A percentile compares a stretch with the other conserved stretches of the same genome.
These are phyloP conservation scores for Lolium rigidum DNA, from an alignment of 176 grass and related monocot genomes.

Conservation along the genomic window DNA sequence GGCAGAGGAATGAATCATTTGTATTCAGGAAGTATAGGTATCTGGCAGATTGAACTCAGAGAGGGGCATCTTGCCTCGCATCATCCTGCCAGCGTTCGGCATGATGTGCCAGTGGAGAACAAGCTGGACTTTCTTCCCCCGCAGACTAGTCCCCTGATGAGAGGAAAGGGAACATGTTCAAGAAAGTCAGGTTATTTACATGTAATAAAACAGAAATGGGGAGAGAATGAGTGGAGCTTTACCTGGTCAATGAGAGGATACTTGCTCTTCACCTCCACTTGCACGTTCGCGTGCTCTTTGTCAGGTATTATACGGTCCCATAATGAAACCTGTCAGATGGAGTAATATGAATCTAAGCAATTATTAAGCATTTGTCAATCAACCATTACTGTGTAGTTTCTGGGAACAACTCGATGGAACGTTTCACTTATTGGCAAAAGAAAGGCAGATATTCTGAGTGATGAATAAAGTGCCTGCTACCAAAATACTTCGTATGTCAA, in stretches of 20 bases:
- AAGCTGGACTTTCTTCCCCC: constrained; percentile 47
- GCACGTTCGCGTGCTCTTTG: constrained; percentile 52
- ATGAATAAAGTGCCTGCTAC: background rate
- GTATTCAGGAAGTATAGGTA: constrained; percentile 38
- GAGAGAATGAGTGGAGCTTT: background rate
- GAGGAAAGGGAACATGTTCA: constrained; percentile 1
- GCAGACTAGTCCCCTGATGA: constrained; percentile 50
- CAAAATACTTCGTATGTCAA: background rate
- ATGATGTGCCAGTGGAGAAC: constrained; percentile 62
- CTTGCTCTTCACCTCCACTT: constrained; percentile 50
- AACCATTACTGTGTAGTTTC: background rate
- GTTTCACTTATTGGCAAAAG: too few relatives aligned
- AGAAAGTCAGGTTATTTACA: background rate
- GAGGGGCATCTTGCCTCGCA: constrained; percentile 33
- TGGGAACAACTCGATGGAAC: too few relatives aligned
- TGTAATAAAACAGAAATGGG: background rate
- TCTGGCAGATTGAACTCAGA: constrained; percentile 53
- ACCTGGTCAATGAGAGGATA: constrained; percentile 71
- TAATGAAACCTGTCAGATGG: constrained; percentile 48
- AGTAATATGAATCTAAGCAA: constrained; percentile 8
- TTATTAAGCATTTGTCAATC: background rate
- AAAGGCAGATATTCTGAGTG: too few relatives aligned
- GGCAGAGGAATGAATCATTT: background rate
- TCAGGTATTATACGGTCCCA: constrained; percentile 60
- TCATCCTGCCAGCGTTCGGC: constrained; percentile 51